Evolutionary conservation across 176 grass and related monocot species (phyloP), one percentile per base, ranked within the genome.

Genomic region (Avena sativa): DNA sequence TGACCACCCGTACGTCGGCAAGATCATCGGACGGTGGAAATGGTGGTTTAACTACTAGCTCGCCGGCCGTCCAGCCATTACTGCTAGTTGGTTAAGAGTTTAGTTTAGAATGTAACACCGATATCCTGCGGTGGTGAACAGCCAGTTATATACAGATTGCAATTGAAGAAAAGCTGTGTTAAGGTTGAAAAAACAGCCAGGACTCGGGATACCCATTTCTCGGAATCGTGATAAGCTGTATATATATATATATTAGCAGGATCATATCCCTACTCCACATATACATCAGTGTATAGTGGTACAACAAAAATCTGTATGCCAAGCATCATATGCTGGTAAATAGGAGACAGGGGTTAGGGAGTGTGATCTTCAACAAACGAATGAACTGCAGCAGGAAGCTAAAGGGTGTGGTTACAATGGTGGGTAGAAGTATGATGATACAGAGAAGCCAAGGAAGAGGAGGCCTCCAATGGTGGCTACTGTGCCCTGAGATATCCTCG

Each of bases 381-480:
- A 90, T 13, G 11, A 69, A 63, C 2, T n/a, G 25, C 70, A 59
- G 52, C 43, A 90, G 12, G 51, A 32, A 60, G 14, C 73, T 43
- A 53, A 56, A 40, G 36, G 55, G 47, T 51, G 59, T 21, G 8
- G 78, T 86, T 88, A 98, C 89, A 98, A 94, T 66, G 96, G 96
- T 6, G 96, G 96, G 64, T 98, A 98, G 87, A 93, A 98, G 69
- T 98, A 96, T 1, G 93, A 98, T 17, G 96, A 96, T 76, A 98
- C 9, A 4, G 96, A 98, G 84, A 98, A 98, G 52, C 92, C 92
- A 5, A 98, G 87, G 85, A 96, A 98, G 46, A 96, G 94, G 60
- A 98, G 85, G 74, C 97, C 97, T 15, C 97, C 97, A 1, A 98
- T 84, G 49, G 92, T 94, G 0, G 97, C 97, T 9, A 98, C 97